Evolutionary conservation across 2,329 filamentous ascomycete genomes (phyloP).

Genomic region (Didymella keratinophila): DNA sequence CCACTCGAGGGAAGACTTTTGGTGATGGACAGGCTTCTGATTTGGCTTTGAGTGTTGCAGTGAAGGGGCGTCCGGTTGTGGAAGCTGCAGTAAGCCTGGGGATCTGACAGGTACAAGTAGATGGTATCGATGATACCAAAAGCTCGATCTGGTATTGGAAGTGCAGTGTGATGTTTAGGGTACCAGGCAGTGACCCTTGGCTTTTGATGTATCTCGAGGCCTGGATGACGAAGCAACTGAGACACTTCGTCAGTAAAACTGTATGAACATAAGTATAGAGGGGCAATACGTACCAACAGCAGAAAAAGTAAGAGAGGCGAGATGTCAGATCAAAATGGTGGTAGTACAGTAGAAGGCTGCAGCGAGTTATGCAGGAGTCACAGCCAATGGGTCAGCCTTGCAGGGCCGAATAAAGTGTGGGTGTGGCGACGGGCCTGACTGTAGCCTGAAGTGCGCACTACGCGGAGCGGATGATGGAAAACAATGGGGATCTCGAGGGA

Average conservation of each 20-base stretch:
- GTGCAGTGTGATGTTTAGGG: conserved; percentile 15
- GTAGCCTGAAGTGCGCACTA: conserved; percentile 40
- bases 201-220: conserved; percentile 24
- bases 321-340: conserved; percentile 30
- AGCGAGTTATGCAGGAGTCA: conserved; percentile 34
- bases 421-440: conserved; percentile 36
- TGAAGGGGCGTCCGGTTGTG: not conserved
- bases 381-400: conserved; percentile 33
- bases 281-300: conserved; percentile 23
- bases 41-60: not conserved
- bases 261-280: conserved; percentile 26
- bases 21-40: not conserved
- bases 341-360: conserved; percentile 37
- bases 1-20: not conserved
- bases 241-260: conserved; percentile 34
- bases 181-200: conserved; percentile 16
- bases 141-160: not conserved
- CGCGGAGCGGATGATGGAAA: not conserved
- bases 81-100: not conserved
- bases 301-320: conserved; percentile 38
- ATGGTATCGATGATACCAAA: not conserved
- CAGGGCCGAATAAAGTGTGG: conserved; percentile 37
- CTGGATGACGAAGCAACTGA: conserved; percentile 34
- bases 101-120: conserved; percentile 9
- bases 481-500: conserved; percentile 1